Percentiles rank a stretch among this genome's conserved stretches.
Conservation (phyloP, 768 basidiomycete genomes). For the Amanita jacksonii region DNA sequence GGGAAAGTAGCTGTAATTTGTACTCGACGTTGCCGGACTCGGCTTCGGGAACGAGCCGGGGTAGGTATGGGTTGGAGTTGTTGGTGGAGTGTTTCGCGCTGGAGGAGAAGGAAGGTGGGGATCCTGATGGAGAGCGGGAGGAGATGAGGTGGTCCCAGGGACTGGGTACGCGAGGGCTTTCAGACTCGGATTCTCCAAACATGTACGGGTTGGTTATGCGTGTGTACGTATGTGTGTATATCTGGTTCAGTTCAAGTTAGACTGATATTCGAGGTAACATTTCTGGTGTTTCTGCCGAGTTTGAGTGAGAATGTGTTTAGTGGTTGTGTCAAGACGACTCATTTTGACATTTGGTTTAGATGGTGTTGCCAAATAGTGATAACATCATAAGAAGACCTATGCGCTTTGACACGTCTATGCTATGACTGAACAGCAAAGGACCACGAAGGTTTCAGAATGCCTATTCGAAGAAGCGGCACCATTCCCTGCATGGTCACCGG, state of each 20-base stretch:
- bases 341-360: not conserved
- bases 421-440: too few relatives aligned
- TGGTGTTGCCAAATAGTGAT: conserved; percentile 3
- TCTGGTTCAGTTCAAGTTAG: not conserved
- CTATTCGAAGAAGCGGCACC: too few relatives aligned
- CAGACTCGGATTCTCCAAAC: conserved; percentile 79
- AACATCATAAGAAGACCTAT: too few relatives aligned
- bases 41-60: conserved; percentile 66
- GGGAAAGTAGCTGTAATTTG: conserved; percentile 82
- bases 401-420: too few relatives aligned
- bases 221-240: not conserved
- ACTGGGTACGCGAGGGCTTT: conserved; percentile 69
- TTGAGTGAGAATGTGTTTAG: not conserved
- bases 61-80: conserved; percentile 23
- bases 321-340: not conserved
- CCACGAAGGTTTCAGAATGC: too few relatives aligned
- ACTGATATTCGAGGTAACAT: conserved; percentile 25
- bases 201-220: conserved; percentile 24
- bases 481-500: too few relatives aligned
- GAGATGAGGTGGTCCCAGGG: conserved; percentile 75
- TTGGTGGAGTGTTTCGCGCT: conserved; percentile 10
- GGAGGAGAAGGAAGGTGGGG: conserved; percentile 20
- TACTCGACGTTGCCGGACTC: conserved; percentile 92
- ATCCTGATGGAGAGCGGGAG: conserved; percentile 30
- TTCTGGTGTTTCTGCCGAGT: conserved; percentile 1